These are phyloP conservation scores for Ceratocystis colombiana DNA, from an alignment of 2,329 filamentous ascomycete genomes.

Conservation along the genomic window DNA sequence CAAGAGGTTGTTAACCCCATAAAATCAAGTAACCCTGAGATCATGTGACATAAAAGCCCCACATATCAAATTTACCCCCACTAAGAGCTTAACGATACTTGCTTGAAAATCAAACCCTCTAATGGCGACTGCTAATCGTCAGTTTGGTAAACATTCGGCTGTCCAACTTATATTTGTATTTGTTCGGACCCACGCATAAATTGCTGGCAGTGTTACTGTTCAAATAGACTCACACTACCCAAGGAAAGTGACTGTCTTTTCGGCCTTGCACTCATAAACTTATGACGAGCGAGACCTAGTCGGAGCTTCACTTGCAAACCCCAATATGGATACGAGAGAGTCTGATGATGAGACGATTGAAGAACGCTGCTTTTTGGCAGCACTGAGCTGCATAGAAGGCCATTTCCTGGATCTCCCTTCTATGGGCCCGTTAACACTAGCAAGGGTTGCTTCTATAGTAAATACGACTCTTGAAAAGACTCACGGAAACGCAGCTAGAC, in stretches of 20 bases:
- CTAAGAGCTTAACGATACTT: background rate
- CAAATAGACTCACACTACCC: too few species aligned
- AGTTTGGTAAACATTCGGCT: slow-evolving; percentile 4
- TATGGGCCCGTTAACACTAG: slow-evolving; percentile 47
- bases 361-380: slow-evolving; percentile 52
- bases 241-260: too few species aligned
- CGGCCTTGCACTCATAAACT: background rate
- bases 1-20: background rate
- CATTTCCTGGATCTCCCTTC: slow-evolving; percentile 49
- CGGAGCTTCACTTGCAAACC: slow-evolving; percentile 7
- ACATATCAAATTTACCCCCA: slow-evolving; percentile 5
- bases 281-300: background rate
- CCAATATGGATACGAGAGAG: slow-evolving; percentile 12
- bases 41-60: background rate
- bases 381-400: slow-evolving; percentile 51
- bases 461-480: slow-evolving; percentile 54
- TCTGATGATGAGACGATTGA: slow-evolving; percentile 45
- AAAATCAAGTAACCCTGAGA: background rate
- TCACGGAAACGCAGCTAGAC: slow-evolving; percentile 49
- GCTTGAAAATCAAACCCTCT: background rate
- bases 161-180: background rate
- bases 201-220: too few species aligned
- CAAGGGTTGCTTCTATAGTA: slow-evolving; percentile 48
- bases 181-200: too few species aligned
- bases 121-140: background rate